Evolutionary conservation across 768 basidiomycete genomes (phyloP).

Genomic region (Kwoniella sp.): DNA sequence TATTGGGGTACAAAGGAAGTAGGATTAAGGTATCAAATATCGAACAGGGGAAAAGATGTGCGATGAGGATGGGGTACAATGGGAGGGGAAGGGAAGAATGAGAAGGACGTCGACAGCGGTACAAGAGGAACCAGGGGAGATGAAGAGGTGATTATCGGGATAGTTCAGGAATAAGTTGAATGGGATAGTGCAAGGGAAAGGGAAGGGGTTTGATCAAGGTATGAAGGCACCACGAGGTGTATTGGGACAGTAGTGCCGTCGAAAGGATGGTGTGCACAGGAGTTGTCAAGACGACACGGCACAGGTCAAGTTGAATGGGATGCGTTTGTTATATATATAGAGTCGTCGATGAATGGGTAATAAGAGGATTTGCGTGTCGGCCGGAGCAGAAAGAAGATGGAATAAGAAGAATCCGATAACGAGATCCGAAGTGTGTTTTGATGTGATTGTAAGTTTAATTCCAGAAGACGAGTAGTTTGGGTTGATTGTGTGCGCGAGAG

Average conservation of each 20-base stretch:
- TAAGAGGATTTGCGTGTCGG: slow-evolving; percentile 2
- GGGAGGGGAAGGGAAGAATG: neutral
- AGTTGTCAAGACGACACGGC: slow-evolving; percentile 17
- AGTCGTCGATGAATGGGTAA: neutral
- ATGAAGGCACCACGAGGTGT: neutral
- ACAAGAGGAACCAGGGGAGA: slow-evolving; percentile 2
- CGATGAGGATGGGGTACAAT: neutral
- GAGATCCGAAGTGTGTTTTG: slow-evolving; percentile 1
- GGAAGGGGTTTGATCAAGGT: neutral
- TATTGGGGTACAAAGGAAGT: neutral
- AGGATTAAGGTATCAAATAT: neutral
- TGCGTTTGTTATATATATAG: neutral
- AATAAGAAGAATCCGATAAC: neutral
- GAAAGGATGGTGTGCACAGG: neutral
- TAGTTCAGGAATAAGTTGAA: neutral
- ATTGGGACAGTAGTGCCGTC: neutral
- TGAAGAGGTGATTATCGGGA: neutral
- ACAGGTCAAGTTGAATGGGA: neutral
- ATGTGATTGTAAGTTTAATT: too few species aligned
- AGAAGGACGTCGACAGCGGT: neutral
- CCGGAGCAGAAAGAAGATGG: slow-evolving; percentile 17
- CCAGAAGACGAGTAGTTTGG: neutral
- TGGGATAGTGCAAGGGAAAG: too few species aligned
- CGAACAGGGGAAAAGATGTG: neutral
- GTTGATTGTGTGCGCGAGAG: slow-evolving; percentile 3